Base-by-base conservation (phyloP, 129 eudicot species). In the Flaveria linearis region DNA sequence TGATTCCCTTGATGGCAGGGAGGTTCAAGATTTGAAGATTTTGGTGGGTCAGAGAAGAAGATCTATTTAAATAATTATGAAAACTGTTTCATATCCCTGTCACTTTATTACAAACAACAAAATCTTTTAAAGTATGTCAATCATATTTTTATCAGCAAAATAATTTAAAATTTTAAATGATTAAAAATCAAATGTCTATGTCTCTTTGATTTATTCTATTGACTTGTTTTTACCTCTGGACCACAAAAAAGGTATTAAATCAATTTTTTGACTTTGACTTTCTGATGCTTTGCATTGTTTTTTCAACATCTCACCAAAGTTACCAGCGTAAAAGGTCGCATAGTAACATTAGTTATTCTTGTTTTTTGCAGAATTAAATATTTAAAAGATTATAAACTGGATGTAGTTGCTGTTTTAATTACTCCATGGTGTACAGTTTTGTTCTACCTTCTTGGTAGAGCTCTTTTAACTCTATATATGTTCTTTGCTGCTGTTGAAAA, bases 51-150 rank as follows among this genome's bases (percentile, higher is more conserved):
- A 79, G 72, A 50, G 45, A 41, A 36, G 30, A 55, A 68, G 67
- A 66, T 76, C 82, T 39, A 72, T 79, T 79, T 61, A 71, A 79
- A 79, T 72, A 79, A 79, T 79, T 60, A 79, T 78, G 65, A 78
- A 79, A 62, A 62, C 77, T 61, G 66, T 26, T 68, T 68, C 81
- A 55, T 55, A 77, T 68, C 69, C 67, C 73, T 78, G 71, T 26
- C 82, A 61, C 77, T 50, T 58, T 78, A 62, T 61, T 18, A 28
- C 33, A 69, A 69, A 78, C 81, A 69, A 23, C 82, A 12, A 69
- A 69, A 78, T 78, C 81, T 69, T 69, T n/a, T 28, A 76, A 76
- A 76, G 80, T 68, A 66, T 18, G 22, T 45, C 64, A 11, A 68
- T 53, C 58, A 9, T 57, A 1, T 58, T 58, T n/a, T 20, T 49